Conservation (phyloP, 345 rosid species). For the Rhizophora mangle region DNA sequence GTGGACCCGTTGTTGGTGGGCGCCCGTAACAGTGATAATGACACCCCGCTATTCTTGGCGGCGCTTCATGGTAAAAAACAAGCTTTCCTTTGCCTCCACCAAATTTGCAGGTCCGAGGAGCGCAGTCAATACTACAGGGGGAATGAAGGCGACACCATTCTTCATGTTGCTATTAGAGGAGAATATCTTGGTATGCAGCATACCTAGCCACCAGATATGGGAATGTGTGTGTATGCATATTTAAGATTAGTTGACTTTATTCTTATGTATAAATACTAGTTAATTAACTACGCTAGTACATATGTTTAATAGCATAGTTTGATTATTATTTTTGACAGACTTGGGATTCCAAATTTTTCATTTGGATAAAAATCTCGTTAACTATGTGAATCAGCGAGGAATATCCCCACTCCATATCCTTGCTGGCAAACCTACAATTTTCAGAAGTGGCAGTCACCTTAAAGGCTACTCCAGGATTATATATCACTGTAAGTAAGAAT, state of each 20-base stretch:
- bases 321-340: slow-evolving; percentile 21
- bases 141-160: slow-evolving; percentile 25
- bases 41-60: slow-evolving; percentile 25
- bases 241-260: too few species aligned
- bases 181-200: slow-evolving; percentile 25
- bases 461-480: slow-evolving; percentile 15
- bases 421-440: slow-evolving; percentile 41
- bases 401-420: slow-evolving; percentile 42
- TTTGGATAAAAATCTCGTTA: slow-evolving; percentile 17
- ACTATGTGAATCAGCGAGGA: slow-evolving; percentile 27
- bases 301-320: not conserved
- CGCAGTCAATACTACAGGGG: not conserved
- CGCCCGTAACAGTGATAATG: slow-evolving; percentile 4
- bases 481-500: slow-evolving; percentile 34
- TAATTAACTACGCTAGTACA: too few species aligned
- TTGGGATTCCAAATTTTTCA: slow-evolving; percentile 48
- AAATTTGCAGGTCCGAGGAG: not conserved
- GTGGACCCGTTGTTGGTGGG: not conserved
- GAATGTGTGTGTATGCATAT: not conserved
- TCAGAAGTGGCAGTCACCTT: slow-evolving; percentile 40
- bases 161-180: slow-evolving; percentile 26
- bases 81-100: too few species aligned
- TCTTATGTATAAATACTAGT: too few species aligned
- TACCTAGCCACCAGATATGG: not conserved
- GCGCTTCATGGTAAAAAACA: not conserved